phyloP scores from a whole-genome alignment of 306 rosid genomes.

The Quercus aquifolioides region DNA sequence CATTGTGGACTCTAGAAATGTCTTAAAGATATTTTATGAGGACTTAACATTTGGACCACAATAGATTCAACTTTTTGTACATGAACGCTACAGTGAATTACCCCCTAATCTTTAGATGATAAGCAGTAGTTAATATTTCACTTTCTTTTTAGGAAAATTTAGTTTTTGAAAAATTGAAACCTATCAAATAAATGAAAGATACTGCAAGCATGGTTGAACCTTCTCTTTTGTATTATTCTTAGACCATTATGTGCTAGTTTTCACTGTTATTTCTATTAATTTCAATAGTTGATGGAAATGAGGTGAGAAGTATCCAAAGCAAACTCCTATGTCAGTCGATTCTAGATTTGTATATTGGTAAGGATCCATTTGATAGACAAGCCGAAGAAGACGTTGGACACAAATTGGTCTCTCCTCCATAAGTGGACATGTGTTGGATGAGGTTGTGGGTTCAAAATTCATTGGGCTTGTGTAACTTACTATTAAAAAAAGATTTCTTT shows the following conservation, averaged over 20 bases:
- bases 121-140: no score
- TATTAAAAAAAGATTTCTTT: not conserved
- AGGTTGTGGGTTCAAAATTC: no score
- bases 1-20: not conserved
- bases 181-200: not conserved
- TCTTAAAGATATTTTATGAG: not conserved
- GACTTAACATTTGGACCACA: not conserved
- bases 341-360: constrained; percentile 82
- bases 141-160: not conserved
- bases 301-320: constrained; percentile 90
- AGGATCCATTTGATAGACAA: constrained; percentile 79
- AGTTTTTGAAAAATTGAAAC: not conserved
- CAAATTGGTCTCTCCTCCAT: constrained; percentile 48
- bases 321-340: constrained; percentile 68
- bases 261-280: not conserved
- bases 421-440: constrained; percentile 16
- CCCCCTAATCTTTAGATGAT: no score
- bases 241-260: not conserved
- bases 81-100: no score
- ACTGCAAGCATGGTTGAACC: not conserved
- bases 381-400: constrained; percentile 80
- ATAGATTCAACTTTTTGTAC: not conserved
- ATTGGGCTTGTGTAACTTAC: no score
- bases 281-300: constrained; percentile 83
- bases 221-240: not conserved